These are phyloP conservation scores for Fusarium paranaense DNA, from an alignment of 2,329 filamentous ascomycete species.

Conservation along the genomic window DNA sequence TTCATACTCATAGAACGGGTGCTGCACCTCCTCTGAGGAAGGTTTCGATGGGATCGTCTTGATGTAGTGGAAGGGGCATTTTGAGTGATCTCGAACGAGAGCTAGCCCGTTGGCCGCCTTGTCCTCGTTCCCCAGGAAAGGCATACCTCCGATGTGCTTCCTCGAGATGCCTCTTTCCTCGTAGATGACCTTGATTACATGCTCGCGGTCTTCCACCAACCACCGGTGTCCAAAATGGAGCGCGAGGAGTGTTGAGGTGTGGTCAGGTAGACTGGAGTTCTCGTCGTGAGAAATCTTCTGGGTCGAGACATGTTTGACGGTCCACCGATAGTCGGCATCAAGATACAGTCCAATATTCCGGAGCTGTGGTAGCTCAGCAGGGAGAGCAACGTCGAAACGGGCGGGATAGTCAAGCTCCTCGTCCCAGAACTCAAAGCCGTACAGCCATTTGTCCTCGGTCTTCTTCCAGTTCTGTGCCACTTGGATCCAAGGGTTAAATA, in stretches of 20 bases:
- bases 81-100: slow-evolving; percentile 55
- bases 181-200: slow-evolving; percentile 57
- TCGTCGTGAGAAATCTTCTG: slow-evolving; percentile 33
- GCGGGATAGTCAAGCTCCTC: slow-evolving; percentile 45
- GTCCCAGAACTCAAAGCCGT: slow-evolving; percentile 51
- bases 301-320: slow-evolving; percentile 37
- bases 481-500: slow-evolving; percentile 60
- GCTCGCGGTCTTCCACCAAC: slow-evolving; percentile 51
- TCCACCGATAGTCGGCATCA: slow-evolving; percentile 51
- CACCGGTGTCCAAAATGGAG: slow-evolving; percentile 63
- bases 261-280: slow-evolving; percentile 48
- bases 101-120: slow-evolving; percentile 32
- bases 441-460: slow-evolving; percentile 31
- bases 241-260: slow-evolving; percentile 59
- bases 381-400: slow-evolving; percentile 58
- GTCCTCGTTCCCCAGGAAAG: slow-evolving; percentile 45
- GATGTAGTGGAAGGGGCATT: slow-evolving; percentile 56
- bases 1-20: slow-evolving; percentile 51
- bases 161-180: slow-evolving; percentile 40
- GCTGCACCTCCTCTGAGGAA: slow-evolving; percentile 51
- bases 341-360: slow-evolving; percentile 55
- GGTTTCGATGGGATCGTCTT: slow-evolving; percentile 60
- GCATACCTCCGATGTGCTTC: slow-evolving; percentile 46
- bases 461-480: slow-evolving; percentile 58
- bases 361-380: slow-evolving; percentile 54